Evolutionary conservation across 2,329 filamentous ascomycete species (phyloP).

Genomic region (Aspergillus vadensis): DNA sequence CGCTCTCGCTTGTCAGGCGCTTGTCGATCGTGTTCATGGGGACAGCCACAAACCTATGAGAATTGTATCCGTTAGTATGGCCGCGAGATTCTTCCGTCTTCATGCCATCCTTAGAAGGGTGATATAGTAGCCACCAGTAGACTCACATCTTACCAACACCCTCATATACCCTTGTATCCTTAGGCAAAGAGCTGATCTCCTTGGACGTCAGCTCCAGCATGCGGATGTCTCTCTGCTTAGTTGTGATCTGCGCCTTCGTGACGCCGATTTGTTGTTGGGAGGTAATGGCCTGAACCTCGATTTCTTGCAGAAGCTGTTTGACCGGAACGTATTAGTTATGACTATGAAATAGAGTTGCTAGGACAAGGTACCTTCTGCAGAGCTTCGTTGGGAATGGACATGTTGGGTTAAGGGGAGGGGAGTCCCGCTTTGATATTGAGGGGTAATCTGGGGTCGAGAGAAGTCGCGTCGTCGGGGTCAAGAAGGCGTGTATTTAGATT

Average conservation of each 20-base stretch:
- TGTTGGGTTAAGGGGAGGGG: slow-evolving; percentile 45
- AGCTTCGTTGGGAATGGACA: slow-evolving; percentile 94
- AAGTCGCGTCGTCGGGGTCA: background rate
- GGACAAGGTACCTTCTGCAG: slow-evolving; percentile 76
- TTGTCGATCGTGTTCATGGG: slow-evolving; percentile 72
- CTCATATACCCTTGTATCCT: slow-evolving; percentile 82
- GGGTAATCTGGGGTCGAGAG: background rate
- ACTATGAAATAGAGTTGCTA: slow-evolving; percentile 9
- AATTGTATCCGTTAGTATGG: slow-evolving; percentile 1
- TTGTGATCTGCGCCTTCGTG: slow-evolving; percentile 78
- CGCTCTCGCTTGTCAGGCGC: slow-evolving; percentile 73
- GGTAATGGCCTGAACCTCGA: slow-evolving; percentile 82
- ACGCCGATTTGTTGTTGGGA: slow-evolving; percentile 91
- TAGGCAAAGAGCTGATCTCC: slow-evolving; percentile 76
- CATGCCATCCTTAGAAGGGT: background rate
- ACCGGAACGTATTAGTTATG: background rate
- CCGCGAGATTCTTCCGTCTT: background rate
- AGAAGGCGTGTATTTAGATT: background rate
- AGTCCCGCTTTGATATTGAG: slow-evolving; percentile 9
- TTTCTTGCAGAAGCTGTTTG: slow-evolving; percentile 81
- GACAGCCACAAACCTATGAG: slow-evolving; percentile 78
- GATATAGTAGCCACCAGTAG: background rate
- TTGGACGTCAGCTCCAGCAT: slow-evolving; percentile 83
- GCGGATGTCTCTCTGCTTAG: slow-evolving; percentile 85
- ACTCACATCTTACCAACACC: slow-evolving; percentile 95